Percentiles rank a stretch among this genome's conserved stretches.
phyloP scores from a whole-genome alignment of 106 monocot species.

The Triglochin maritima region DNA sequence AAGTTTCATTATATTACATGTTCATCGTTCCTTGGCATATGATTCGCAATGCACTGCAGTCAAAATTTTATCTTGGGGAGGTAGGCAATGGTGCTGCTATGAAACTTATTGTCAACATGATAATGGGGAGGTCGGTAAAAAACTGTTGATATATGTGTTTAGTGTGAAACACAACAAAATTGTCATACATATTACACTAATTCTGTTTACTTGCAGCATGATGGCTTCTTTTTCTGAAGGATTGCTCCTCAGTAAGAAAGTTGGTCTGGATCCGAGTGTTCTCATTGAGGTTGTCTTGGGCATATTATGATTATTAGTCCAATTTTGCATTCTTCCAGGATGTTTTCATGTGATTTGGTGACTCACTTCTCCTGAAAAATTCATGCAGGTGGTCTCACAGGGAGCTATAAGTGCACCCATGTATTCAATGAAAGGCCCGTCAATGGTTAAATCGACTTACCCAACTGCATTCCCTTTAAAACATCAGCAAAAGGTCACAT shows the following conservation, averaged over 20 bases:
- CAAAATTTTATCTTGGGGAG: constrained; percentile 77
- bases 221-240: constrained; percentile 97
- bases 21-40: background rate
- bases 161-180: too few relatives aligned
- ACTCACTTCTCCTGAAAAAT: background rate
- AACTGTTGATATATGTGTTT: too few relatives aligned
- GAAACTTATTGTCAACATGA: constrained; percentile 94
- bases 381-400: constrained; percentile 66
- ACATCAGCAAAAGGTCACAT: constrained; percentile 84
- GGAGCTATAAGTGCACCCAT: constrained; percentile 89
- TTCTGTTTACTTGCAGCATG: constrained; percentile 41
- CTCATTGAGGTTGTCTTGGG: constrained; percentile 47
- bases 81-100: constrained; percentile 90
- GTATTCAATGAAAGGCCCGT: constrained; percentile 80
- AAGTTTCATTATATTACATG: background rate
- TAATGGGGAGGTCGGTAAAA: constrained; percentile 72
- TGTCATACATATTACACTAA: too few relatives aligned
- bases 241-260: constrained; percentile 63
- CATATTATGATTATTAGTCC: background rate
- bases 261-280: constrained; percentile 59
- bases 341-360: background rate
- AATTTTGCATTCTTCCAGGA: background rate
- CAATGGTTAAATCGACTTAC: constrained; percentile 64
- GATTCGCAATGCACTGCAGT: constrained; percentile 27
- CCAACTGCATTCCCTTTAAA: constrained; percentile 83